phyloP scores from a whole-genome alignment of 106 monocot species.

The Acanthochlamys bracteata region DNA sequence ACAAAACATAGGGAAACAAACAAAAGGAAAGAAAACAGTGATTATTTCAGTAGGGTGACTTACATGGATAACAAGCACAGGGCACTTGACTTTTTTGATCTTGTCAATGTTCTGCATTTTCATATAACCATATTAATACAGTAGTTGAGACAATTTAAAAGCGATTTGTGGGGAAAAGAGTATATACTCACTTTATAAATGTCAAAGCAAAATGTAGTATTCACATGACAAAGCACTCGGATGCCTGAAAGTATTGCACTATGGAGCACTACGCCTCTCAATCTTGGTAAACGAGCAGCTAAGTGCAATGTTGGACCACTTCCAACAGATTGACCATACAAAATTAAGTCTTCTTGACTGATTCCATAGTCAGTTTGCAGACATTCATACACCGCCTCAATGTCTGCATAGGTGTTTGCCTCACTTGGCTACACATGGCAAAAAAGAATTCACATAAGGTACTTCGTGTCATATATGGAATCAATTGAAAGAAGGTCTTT shows the following conservation, averaged over 20 bases:
- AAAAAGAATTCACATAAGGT: not conserved
- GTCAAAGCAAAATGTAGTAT: conserved; percentile 71
- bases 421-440: conserved; percentile 54
- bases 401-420: conserved; percentile 75
- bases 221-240: conserved; percentile 68
- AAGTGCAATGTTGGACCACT: conserved; percentile 82
- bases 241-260: conserved; percentile 80
- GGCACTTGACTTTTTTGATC: conserved; percentile 85
- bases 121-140: conserved; percentile 10
- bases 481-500: too few relatives aligned
- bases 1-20: too few relatives aligned
- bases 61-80: conserved; percentile 92
- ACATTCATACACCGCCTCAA: conserved; percentile 75
- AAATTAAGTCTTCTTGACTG: conserved; percentile 68
- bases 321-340: conserved; percentile 83
- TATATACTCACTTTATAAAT: conserved; percentile 61
- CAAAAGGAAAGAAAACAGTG: not conserved
- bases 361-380: conserved; percentile 74
- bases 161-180: not conserved
- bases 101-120: conserved; percentile 71
- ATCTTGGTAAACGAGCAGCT: conserved; percentile 63
- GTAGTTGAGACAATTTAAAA: too few relatives aligned
- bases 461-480: too few relatives aligned
- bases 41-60: not conserved
- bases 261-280: conserved; percentile 72